phyloP scores from a whole-genome alignment of 345 rosid species.

The Orychophragmus violaceus region DNA sequence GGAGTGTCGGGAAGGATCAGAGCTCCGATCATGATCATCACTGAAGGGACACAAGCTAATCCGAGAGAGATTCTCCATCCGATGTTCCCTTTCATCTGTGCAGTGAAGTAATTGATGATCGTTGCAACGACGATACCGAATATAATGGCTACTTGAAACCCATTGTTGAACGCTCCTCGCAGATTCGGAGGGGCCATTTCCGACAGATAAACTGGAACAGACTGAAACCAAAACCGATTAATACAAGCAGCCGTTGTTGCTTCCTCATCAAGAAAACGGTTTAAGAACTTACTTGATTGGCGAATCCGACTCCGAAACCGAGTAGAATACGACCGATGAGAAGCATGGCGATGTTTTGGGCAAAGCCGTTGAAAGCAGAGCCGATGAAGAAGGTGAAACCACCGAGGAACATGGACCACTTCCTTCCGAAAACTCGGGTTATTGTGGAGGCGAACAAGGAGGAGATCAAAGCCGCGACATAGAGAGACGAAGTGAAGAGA shows the following conservation, averaged over 20 bases:
- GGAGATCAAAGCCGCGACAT: constrained; percentile 63
- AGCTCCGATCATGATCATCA: constrained; percentile 62
- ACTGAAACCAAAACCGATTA: constrained; percentile 28
- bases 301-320: constrained; percentile 80
- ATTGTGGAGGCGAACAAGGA: constrained; percentile 52
- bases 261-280: neutral
- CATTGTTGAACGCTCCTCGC: constrained; percentile 77
- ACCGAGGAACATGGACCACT: constrained; percentile 59
- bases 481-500: constrained; percentile 78
- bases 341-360: constrained; percentile 43
- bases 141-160: constrained; percentile 72
- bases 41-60: constrained; percentile 59
- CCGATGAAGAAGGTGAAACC: constrained; percentile 56
- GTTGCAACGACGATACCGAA: constrained; percentile 64
- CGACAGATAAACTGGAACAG: constrained; percentile 70
- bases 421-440: constrained; percentile 58
- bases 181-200: constrained; percentile 77
- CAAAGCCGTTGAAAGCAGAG: constrained; percentile 55
- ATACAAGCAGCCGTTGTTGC: neutral
- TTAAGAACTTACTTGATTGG: constrained; percentile 53
- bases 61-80: constrained; percentile 76
- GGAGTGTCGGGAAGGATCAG: constrained; percentile 70
- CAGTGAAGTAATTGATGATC: constrained; percentile 57
- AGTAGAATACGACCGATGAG: constrained; percentile 68
- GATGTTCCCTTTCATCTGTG: constrained; percentile 45